phyloP scores from a whole-genome alignment of 768 basidiomycete genomes.

The Rhizopogon vinicolor region DNA sequence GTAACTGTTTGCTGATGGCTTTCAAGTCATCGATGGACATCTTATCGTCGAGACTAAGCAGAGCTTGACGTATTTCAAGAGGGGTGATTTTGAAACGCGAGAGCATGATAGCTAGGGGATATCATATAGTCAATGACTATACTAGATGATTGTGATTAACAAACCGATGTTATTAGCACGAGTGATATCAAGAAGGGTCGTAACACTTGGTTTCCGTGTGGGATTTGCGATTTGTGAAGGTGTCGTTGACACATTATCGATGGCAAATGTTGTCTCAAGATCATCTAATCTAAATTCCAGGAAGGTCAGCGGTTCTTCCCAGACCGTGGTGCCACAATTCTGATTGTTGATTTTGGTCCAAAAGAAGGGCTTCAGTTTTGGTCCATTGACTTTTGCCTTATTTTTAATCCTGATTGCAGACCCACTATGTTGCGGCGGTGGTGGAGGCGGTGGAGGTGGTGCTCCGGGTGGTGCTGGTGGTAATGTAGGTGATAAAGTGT shows the following conservation, averaged over 20 bases:
- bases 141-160: conserved; percentile 9
- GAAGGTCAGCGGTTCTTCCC: conserved; percentile 50
- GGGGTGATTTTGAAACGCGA: conserved; percentile 65
- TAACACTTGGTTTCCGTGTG: conserved; percentile 54
- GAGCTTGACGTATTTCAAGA: conserved; percentile 61
- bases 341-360: conserved; percentile 74
- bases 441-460: conserved; percentile 28
- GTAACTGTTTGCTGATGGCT: conserved; percentile 68
- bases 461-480: conserved; percentile 39
- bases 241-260: conserved; percentile 42
- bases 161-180: conserved; percentile 82
- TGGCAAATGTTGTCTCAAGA: conserved; percentile 66
- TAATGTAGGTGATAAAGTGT: conserved; percentile 7
- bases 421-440: conserved; percentile 14
- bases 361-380: conserved; percentile 82
- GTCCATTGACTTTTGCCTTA: conserved; percentile 33
- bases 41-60: conserved; percentile 70
- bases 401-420: conserved; percentile 28
- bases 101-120: conserved; percentile 71
- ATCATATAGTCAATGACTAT: conserved; percentile 4
- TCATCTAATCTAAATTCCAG: conserved; percentile 59
- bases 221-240: conserved; percentile 37
- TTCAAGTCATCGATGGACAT: conserved; percentile 74
- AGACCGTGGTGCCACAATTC: conserved; percentile 52
- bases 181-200: conserved; percentile 73